Base-by-base conservation (phyloP, 2,329 filamentous ascomycete genomes). In the Botrytis cinerea region DNA sequence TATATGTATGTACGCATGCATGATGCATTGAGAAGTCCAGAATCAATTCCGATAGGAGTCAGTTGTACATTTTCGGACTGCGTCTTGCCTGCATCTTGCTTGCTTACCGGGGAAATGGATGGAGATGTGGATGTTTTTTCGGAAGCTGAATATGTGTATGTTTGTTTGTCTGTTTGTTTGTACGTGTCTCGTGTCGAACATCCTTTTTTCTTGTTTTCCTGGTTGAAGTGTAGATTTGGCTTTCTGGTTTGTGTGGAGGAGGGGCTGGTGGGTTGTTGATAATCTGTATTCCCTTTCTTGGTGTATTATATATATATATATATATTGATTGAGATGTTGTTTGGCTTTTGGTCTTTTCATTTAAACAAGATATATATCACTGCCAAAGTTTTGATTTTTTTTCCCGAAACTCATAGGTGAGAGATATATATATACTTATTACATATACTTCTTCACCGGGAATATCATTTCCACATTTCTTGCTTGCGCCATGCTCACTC, bases 331-430 rank as follows among this genome's bases (percentile, higher is more conserved):
- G 38, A 38, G 1, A 16, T n/a, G 0, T 54, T 0, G 12, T 7
- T 14, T n/a, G 5, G 7, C 48, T 54, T 54, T 12, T n/a, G 12
- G 5, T n/a, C 25, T 54, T 3, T 14, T 6, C 14, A 14, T n/a
- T n/a, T 14, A 7, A 7, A 7, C 1, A 7, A 54, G 2, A 54
- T n/a, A 14, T n/a, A 28, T 18, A 57, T 57, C 45, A n/a, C 28
- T 2, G 14, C n/a, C 51, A 54, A 54, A 54, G 14, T 57, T 57
- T 28, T 57, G 51, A 8, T 9, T 9, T 14, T 3, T 18, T 16
- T 28, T 32, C n/a, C n/a, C 7, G 2, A 1, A 32, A 28, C 18
- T 28, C 1, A 0, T 9, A 18, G n/a, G 5, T 25, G 18, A 18
- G 1, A 54, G 48, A 54, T n/a, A 57, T 28, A 28, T 8, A 5